These are phyloP conservation scores for Tulasnella sp. DNA, from an alignment of 768 basidiomycete genomes.

Conservation along the genomic window DNA sequence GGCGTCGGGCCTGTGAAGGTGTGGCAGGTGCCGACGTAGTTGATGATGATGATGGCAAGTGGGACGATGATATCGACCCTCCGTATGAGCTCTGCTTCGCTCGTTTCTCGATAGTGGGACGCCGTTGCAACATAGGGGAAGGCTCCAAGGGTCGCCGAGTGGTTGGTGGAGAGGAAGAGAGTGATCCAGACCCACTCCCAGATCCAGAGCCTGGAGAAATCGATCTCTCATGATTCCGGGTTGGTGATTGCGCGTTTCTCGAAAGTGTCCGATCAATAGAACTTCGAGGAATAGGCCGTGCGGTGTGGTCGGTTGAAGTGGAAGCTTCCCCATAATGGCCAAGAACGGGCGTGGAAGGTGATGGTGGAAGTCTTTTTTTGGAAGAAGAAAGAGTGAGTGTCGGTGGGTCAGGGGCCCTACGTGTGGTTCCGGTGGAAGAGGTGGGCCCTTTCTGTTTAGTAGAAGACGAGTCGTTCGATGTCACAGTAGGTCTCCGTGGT, in stretches of 20 bases:
- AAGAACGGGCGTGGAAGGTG: conserved; percentile 23
- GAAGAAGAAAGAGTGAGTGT: conserved; percentile 2
- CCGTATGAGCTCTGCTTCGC: neutral
- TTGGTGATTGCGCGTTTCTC: neutral
- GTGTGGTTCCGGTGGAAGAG: conserved; percentile 12
- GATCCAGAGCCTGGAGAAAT: conserved; percentile 7
- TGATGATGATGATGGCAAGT: conserved; percentile 12
- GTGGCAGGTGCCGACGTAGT: neutral
- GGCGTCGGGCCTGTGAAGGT: neutral
- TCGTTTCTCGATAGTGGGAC: conserved; percentile 12
- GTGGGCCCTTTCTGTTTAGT: conserved; percentile 42
- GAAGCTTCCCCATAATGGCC: neutral
- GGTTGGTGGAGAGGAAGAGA: conserved; percentile 1
- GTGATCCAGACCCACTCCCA: neutral
- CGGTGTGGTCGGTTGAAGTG: neutral
- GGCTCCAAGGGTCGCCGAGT: neutral
- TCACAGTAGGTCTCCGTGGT: conserved; percentile 34
- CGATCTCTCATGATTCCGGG: conserved; percentile 7
- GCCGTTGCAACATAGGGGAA: neutral
- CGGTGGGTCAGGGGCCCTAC: conserved; percentile 4
- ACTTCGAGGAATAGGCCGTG: neutral
- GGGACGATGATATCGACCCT: conserved; percentile 14
- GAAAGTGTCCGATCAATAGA: conserved; percentile 1
- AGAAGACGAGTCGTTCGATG: conserved; percentile 38
- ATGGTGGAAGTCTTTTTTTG: neutral